phyloP scores from a whole-genome alignment of 108 stramenopile genomes.

The Bacterosira constricta region DNA sequence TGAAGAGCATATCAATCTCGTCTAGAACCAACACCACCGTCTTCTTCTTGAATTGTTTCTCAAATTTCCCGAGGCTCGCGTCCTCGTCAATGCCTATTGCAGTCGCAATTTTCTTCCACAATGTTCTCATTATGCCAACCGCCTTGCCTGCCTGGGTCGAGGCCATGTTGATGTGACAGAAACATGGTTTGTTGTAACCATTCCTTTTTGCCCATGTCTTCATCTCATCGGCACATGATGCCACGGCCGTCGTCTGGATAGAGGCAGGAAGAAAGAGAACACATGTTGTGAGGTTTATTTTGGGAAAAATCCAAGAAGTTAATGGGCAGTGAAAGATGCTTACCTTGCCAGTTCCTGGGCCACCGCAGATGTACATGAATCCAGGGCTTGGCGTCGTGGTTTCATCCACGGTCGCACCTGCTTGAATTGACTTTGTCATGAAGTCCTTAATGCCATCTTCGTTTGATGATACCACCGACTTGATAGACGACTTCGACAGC shows the following conservation, averaged over 20 bases:
- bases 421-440: slow-evolving; percentile 30
- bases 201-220: slow-evolving; percentile 23
- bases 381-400: slow-evolving; percentile 21
- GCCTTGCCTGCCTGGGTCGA: not conserved
- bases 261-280: not conserved
- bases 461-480: slow-evolving; percentile 8
- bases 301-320: not conserved
- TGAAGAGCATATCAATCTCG: slow-evolving; percentile 74
- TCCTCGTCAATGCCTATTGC: slow-evolving; percentile 17
- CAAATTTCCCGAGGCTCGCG: not conserved
- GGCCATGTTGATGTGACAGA: slow-evolving; percentile 35
- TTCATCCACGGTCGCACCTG: slow-evolving; percentile 3
- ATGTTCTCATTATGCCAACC: slow-evolving; percentile 28
- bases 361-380: slow-evolving; percentile 72
- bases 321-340: slow-evolving; percentile 3
- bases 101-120: slow-evolving; percentile 25
- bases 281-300: not conserved
- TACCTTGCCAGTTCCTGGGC: slow-evolving; percentile 79
- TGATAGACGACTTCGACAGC: slow-evolving; percentile 9
- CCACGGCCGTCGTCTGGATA: slow-evolving; percentile 40
- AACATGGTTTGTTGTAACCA: slow-evolving; percentile 19
- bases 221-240: slow-evolving; percentile 23
- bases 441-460: slow-evolving; percentile 27
- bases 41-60: slow-evolving; percentile 29
- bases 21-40: slow-evolving; percentile 66